Conservation (phyloP, 1,284 basidiomycete genomes). For the Flammula alnicola region DNA sequence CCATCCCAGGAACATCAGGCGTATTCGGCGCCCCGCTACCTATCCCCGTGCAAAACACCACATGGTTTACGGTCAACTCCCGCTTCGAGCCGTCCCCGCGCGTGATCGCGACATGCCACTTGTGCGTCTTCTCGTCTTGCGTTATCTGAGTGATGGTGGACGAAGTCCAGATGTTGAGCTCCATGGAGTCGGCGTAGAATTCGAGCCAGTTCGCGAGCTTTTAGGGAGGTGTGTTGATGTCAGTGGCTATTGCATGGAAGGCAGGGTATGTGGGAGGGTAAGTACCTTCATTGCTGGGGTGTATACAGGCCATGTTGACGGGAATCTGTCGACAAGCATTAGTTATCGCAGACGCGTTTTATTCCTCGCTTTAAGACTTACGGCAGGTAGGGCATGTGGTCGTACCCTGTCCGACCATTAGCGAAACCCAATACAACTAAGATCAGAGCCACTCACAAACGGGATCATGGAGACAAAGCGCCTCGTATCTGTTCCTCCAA, state of each 20-base stretch:
- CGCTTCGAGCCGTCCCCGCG: slow-evolving; percentile 45
- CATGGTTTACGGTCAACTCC: slow-evolving; percentile 56
- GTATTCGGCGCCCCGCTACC: slow-evolving; percentile 21
- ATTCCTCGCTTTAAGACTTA: slow-evolving; percentile 23
- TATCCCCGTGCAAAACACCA: slow-evolving; percentile 59
- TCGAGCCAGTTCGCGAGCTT: slow-evolving; percentile 77
- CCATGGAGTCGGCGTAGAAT: slow-evolving; percentile 64
- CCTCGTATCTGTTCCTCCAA: slow-evolving; percentile 64
- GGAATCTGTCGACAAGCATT: slow-evolving; percentile 46
- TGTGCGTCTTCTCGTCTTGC: slow-evolving; percentile 46
- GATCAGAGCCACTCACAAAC: slow-evolving; percentile 33
- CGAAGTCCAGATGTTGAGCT: slow-evolving; percentile 70
- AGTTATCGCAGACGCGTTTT: background rate
- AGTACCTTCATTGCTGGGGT: slow-evolving; percentile 60
- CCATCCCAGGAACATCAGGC: slow-evolving; percentile 33
- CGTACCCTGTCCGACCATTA: no score
- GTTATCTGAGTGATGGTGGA: slow-evolving; percentile 48
- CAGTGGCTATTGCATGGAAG: no score
- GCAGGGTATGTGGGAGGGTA: no score
- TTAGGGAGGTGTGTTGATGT: no score
- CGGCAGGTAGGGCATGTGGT: slow-evolving; percentile 62
- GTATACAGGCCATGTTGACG: slow-evolving; percentile 64
- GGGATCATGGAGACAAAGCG: slow-evolving; percentile 63
- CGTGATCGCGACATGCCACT: slow-evolving; percentile 59
- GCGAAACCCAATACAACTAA: no score